phyloP scores from a whole-genome alignment of 1,139 yeast genomes.

The Magnusiomyces tetraspermus region DNA sequence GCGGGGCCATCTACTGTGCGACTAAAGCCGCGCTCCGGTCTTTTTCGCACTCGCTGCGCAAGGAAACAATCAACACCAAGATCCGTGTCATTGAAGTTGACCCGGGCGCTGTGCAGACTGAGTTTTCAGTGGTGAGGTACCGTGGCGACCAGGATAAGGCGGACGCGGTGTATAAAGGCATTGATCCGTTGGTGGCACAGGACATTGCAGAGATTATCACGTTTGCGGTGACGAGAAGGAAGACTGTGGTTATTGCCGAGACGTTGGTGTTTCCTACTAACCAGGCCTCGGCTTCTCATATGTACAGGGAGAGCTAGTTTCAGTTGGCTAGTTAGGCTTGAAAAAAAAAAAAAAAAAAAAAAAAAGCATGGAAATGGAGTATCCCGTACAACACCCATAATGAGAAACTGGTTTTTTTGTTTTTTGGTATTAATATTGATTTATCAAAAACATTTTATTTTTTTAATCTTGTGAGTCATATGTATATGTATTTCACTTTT shows the following conservation, averaged over 20 bases:
- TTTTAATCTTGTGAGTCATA: background rate
- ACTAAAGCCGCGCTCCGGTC: constrained; percentile 75
- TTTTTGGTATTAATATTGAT: background rate
- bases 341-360: too few relatives aligned
- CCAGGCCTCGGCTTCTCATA: constrained; percentile 67
- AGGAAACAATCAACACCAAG: constrained; percentile 63
- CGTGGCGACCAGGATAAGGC: constrained; percentile 64
- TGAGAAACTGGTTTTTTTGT: too few relatives aligned
- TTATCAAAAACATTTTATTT: too few relatives aligned
- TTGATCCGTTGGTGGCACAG: constrained; percentile 62
- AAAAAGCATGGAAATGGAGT: background rate
- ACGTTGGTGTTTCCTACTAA: constrained; percentile 65
- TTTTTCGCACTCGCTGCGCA: constrained; percentile 66
- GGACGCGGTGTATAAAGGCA: constrained; percentile 60
- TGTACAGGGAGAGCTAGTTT: too few relatives aligned
- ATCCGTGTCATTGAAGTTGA: constrained; percentile 76
- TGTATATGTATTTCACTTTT: background rate
- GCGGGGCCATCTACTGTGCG: constrained; percentile 82
- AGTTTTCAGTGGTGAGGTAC: constrained; percentile 67
- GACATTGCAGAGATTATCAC: constrained; percentile 79
- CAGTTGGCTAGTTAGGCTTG: background rate
- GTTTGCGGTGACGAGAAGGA: constrained; percentile 56
- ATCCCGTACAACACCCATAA: too few relatives aligned
- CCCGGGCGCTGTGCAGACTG: constrained; percentile 87
- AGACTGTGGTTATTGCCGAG: constrained; percentile 72